Evolutionary conservation across 2,329 filamentous ascomycete species (phyloP).

Genomic region (Alternaria sp.): DNA sequence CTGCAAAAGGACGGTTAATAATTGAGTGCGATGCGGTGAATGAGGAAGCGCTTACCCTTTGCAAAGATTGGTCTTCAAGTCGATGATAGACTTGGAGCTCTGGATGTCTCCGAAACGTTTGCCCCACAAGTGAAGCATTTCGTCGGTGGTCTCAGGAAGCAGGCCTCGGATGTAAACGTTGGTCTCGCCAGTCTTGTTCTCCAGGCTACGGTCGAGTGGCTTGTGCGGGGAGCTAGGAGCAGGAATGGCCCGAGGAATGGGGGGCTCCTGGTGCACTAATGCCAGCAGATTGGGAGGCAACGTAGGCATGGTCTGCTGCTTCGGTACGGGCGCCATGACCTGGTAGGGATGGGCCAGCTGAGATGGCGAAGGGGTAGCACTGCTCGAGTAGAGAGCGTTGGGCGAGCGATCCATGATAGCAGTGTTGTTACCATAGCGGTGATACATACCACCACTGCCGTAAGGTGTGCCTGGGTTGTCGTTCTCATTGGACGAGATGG

Average conservation of each 20-base stretch:
- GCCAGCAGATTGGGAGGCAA: conserved; percentile 58
- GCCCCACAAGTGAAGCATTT: conserved; percentile 82
- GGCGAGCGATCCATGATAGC: conserved; percentile 61
- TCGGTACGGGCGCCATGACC: conserved; percentile 53
- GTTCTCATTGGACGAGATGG: conserved; percentile 62
- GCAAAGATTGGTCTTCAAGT: conserved; percentile 89
- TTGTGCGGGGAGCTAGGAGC: conserved; percentile 87
- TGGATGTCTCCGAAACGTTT: conserved; percentile 91
- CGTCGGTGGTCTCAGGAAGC: conserved; percentile 92
- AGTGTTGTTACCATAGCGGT: conserved; percentile 54
- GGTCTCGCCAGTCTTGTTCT: conserved; percentile 93
- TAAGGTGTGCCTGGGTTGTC: conserved; percentile 61
- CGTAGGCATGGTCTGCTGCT: conserved; percentile 50
- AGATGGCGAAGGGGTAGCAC: conserved; percentile 60
- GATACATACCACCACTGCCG: conserved; percentile 54
- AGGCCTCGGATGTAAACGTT: conserved; percentile 99
- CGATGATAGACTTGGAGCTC: conserved; percentile 98
- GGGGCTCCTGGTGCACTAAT: conserved; percentile 71
- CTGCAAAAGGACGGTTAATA: conserved; percentile 58
- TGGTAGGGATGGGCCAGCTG: conserved; percentile 57
- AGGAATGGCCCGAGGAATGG: conserved; percentile 86
- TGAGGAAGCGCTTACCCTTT: conserved; percentile 74
- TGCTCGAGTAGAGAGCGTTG: conserved; percentile 58
- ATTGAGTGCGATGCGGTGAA: background rate
- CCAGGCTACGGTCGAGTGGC: conserved; percentile 90